Base-by-base conservation (phyloP, 495 filamentous ascomycete genomes). In the Xylaria grammica region DNA sequence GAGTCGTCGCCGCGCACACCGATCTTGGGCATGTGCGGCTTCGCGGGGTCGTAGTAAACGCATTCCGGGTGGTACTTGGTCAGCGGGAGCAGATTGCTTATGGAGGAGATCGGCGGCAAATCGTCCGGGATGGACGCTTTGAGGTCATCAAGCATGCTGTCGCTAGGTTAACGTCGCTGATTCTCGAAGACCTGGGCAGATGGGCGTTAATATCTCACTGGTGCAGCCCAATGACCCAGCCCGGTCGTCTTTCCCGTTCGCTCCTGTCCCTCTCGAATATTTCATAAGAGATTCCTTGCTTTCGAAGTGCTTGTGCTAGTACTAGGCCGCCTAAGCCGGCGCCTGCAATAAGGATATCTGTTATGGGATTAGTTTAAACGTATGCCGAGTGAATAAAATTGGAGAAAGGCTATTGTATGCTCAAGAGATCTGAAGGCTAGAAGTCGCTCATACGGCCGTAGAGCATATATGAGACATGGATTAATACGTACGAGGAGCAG, bases 291-390 rank as follows among this genome's bases (percentile, higher is more conserved):
- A 87, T 82, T 29, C 76, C 74, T 48, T 79, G 73, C 57, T 83
- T 78, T 40, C 79, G 76, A 3, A 87, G 76, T n/a, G 77, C 79
- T 63, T 87, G 83, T 6, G 82, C 84, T 1, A 86, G 78, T 17
- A 79, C 77, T 1, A 86, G 76, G 24, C 83, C 85, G n/a, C 81
- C 81, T 2, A 86, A 74, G 20, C 85, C 84, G 44, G 75, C 84
- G 54, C 85, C 85, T 40, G 81, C 75, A 53, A 86, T 78, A 58
- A 74, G 69, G 55, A 80, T 69, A 59, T 73, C 44, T 50, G 36
- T 50, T 19, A 30, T n/a, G 73, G 7, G 59, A 36, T 13, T 22
- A 5, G 8, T 22, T 58, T n/a, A 29, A 22, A n/a, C 10, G 45
- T 19, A 32, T 36, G 32, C 32, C 11, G 11, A 36, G 32, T 36